Base-by-base conservation (phyloP, 768 basidiomycete genomes). In the Mycena alexandri region DNA sequence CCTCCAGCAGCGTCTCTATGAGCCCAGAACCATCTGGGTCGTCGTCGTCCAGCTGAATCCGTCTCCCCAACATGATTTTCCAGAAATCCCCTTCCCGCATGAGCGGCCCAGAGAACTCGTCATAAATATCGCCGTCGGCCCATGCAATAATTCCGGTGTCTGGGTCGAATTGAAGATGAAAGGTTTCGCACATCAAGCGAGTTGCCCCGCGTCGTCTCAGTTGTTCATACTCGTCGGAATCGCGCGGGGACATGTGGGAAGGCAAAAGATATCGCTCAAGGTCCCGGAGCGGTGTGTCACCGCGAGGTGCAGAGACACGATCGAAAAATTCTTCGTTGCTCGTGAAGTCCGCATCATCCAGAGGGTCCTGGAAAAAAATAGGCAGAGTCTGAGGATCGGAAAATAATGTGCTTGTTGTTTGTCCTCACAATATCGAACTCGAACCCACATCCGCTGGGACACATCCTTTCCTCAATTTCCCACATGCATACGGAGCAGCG, bases 11-110 rank as follows among this genome's bases (percentile, higher is more conserved):
- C 1, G 68, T 76, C 47, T 78, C 77, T 3, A 80, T 72, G 59
- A 83, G 82, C 21, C 34, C 41, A 2, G 78, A 71, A 0, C 82
- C 82, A 62, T 84, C 80, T 0, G 68, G 38, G 65, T 83, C 81
- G 22, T 79, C 78, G 21, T 69, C 73, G 16, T 80, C 80, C 16
- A 84, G 74, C 34, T 69, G 38, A 33, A 84, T 67, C 10, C 78
- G 58, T 22, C 83, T 66, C 7, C 82, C 83, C 14, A 84, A 76
- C 54, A 77, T 75, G 10, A 84, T 81, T 61, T 80, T 80, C 83
- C 83, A 83, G 11, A 67, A 63, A 61, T 81, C 77, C 5, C 78
- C 80, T 29, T 71, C 19, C 17, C 73, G 64, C 76, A 84, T 81
- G 12, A 62, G 73, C 1, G 78, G 76, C 0, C 79, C 78, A 0